phyloP scores from a whole-genome alignment of 2,329 filamentous ascomycete species.

The Seiridium unicorne region DNA sequence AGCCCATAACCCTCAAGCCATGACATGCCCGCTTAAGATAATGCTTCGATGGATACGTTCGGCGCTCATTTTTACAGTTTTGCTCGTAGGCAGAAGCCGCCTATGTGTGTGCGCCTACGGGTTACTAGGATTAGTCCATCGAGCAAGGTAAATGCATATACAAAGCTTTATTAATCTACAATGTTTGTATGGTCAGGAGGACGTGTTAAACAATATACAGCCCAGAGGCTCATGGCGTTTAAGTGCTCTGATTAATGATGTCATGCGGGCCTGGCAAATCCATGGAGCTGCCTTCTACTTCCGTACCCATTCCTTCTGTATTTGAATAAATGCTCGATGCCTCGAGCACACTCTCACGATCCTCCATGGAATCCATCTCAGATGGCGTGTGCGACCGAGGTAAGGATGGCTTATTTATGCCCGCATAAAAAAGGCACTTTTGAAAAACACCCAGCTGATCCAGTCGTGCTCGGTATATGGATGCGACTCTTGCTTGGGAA shows the following conservation, averaged over 20 bases:
- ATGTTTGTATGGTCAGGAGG: neutral
- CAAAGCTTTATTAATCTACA: neutral
- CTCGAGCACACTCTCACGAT: neutral
- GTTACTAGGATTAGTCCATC: neutral
- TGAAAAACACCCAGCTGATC: slow-evolving; percentile 2
- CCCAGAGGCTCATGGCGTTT: neutral
- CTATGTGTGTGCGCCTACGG: too few relatives aligned
- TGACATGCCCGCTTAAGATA: too few relatives aligned
- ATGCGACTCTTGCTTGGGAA: neutral
- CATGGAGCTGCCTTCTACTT: neutral
- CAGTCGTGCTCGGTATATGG: slow-evolving; percentile 1
- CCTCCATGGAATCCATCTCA: neutral
- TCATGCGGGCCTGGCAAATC: neutral
- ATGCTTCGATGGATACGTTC: too few relatives aligned
- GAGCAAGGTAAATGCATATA: neutral
- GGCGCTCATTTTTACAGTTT: too few relatives aligned
- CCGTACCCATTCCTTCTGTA: neutral
- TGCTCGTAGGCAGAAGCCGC: too few relatives aligned
- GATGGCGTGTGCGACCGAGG: neutral
- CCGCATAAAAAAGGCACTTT: neutral
- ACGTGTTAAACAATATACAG: neutral
- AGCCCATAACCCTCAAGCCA: too few relatives aligned
- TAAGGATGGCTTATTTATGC: neutral
- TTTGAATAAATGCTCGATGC: neutral
- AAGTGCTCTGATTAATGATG: too few relatives aligned